A percentile compares a stretch with the other conserved stretches of the same genome.
These are phyloP conservation scores for Cryphonectria japonica DNA, from an alignment of 2,329 filamentous ascomycete species.

Conservation along the genomic window DNA sequence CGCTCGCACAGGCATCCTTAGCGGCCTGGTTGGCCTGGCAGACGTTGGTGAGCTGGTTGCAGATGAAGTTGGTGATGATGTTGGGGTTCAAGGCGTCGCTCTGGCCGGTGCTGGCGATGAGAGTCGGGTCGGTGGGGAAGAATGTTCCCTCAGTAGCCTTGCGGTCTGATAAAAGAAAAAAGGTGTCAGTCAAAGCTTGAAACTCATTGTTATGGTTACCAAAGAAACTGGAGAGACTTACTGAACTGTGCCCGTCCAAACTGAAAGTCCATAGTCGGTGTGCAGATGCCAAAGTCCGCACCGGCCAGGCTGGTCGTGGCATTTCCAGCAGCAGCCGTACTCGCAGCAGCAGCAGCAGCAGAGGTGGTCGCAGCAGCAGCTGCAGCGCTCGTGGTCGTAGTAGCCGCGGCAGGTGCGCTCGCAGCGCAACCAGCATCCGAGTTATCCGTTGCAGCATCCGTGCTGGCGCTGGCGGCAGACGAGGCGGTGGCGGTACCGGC, in stretches of 20 bases:
- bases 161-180: background rate
- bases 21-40: conserved; percentile 61
- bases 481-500: conserved; percentile 26
- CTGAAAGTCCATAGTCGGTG: conserved; percentile 27
- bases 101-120: conserved; percentile 36
- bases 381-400: background rate
- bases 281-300: conserved; percentile 25
- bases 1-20: conserved; percentile 50
- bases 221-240: background rate
- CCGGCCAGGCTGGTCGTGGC: conserved; percentile 11
- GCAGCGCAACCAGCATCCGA: background rate
- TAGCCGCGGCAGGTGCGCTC: background rate
- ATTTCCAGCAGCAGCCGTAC: background rate
- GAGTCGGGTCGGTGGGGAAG: conserved; percentile 22
- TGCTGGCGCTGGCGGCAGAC: conserved; percentile 3
- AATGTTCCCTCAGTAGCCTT: conserved; percentile 24
- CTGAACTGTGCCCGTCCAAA: conserved; percentile 19
- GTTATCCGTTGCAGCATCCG: background rate
- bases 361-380: background rate
- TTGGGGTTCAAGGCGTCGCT: conserved; percentile 63
- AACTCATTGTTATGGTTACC: background rate
- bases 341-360: conserved; percentile 9
- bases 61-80: conserved; percentile 67
- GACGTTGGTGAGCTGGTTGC: conserved; percentile 63
- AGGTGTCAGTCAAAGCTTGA: background rate